Base-by-base conservation (phyloP, 1,139 yeast genomes). In the Casaregolazyma lundiana region DNA sequence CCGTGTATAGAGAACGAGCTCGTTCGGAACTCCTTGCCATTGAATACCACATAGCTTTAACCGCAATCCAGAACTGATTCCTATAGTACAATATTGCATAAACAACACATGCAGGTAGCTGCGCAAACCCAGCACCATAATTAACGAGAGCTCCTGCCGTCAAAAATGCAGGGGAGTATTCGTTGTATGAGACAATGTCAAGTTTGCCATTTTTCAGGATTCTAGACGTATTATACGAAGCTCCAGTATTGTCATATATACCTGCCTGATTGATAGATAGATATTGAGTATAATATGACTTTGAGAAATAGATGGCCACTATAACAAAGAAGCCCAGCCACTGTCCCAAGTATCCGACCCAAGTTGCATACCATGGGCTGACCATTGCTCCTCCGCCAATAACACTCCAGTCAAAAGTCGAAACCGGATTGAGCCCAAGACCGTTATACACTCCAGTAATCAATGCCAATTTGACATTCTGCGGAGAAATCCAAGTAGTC, bases 401-500 rank as follows among this genome's bases (percentile, higher is more conserved):
- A 63, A 72, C 57, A 53, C 71, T 73, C 78, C 79, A 76, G 57
- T 74, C 81, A 55, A 78, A 75, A 44, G 45, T 77, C 1, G 80
- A 62, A 46, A 73, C 58, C n/a, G 84, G 85, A 57, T 78, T 78
- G 41, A 80, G 55, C 2, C 84, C 84, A 16, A 80, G 60, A 15
- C 86, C 86, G 13, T 78, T 67, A 21, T 68, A 54, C 21, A 76
- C 68, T 7, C 86, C 86, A 3, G 81, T 76, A 35, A 81, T 66
- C 11, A 69, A 66, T 7, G 81, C 82, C 40, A 81, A 62, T 49
- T 73, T 72, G 52, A 75, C 68, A 58, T 78, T 80, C 34, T 71
- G 54, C 21, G 84, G 84, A 5, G 71, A 65, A 45, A 79, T 77
- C 85, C 85, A 80, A 6, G 80, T 74, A 59, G 75, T 71, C 84